Evolutionary conservation across 2,329 filamentous ascomycete species (phyloP).

Genomic region (Xylaria digitata): DNA sequence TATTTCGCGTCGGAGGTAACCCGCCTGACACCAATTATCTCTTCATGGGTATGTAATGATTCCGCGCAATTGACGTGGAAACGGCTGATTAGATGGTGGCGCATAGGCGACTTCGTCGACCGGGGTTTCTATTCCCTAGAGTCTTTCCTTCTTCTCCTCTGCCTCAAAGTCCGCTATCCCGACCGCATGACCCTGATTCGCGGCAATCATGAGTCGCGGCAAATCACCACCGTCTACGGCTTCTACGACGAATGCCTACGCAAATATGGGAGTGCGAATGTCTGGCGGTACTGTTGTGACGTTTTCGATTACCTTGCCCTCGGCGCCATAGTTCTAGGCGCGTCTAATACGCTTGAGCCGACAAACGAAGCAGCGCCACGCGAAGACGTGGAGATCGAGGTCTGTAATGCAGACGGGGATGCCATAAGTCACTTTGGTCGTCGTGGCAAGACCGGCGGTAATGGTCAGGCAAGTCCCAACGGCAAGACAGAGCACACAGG

Average conservation of each 20-base stretch:
- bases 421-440: conserved; percentile 78
- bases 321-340: conserved; percentile 90
- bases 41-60: conserved; percentile 79
- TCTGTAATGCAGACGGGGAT: conserved; percentile 84
- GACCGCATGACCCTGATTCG: conserved; percentile 96
- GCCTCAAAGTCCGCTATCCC: conserved; percentile 96
- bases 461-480: conserved; percentile 49
- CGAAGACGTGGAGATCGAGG: conserved; percentile 86
- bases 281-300: conserved; percentile 97
- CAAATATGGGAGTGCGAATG: conserved; percentile 96
- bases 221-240: conserved; percentile 97
- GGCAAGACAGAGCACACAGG: conserved; percentile 68
- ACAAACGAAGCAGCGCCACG: conserved; percentile 59
- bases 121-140: conserved; percentile 98
- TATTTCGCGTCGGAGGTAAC: conserved; percentile 92
- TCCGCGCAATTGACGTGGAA: background rate
- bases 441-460: conserved; percentile 43
- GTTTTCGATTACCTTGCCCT: conserved; percentile 97
- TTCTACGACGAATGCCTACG: conserved; percentile 98
- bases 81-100: conserved; percentile 37
- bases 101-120: conserved; percentile 90
- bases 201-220: conserved; percentile 94
- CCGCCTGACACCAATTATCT: conserved; percentile 96
- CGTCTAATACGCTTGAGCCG: conserved; percentile 71
- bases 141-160: conserved; percentile 93